phyloP scores from a whole-genome alignment of 345 rosid species.

The Leavenworthia alabamica region DNA sequence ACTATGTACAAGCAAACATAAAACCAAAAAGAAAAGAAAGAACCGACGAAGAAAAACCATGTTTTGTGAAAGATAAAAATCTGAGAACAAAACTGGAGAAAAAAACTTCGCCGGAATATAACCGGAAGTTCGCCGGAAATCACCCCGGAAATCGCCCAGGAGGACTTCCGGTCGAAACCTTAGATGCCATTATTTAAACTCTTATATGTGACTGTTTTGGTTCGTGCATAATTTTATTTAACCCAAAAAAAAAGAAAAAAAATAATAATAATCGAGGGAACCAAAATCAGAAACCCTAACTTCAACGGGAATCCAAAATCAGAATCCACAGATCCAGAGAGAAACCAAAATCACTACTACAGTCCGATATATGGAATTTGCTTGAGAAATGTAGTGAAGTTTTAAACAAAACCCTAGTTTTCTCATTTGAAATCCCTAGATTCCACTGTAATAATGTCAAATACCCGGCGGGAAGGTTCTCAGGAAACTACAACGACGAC shows the following conservation, averaged over 20 bases:
- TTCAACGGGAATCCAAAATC: constrained; percentile 32
- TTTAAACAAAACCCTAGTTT: neutral
- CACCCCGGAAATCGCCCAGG: no score
- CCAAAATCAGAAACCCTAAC: constrained; percentile 27
- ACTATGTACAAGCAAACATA: no score
- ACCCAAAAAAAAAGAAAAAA: no score
- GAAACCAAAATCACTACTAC: neutral
- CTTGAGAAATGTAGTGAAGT: constrained; percentile 15
- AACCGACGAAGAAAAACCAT: no score
- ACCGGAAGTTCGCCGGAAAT: no score
- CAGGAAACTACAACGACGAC: constrained; percentile 17
- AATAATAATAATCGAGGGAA: constrained; percentile 8
- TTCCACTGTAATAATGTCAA: constrained; percentile 20
- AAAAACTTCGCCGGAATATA: no score
- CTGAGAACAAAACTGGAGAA: no score
- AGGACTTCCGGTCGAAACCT: no score
- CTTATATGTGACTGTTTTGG: neutral
- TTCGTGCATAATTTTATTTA: constrained; percentile 6
- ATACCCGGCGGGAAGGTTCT: constrained; percentile 14
- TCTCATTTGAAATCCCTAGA: neutral
- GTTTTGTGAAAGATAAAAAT: no score
- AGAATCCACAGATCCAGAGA: constrained; percentile 24
- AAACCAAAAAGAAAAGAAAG: no score
- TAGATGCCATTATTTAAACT: no score
- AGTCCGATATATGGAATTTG: neutral